Base-by-base conservation (phyloP, 495 filamentous ascomycete genomes). In the Penicillium bovifimosum region DNA sequence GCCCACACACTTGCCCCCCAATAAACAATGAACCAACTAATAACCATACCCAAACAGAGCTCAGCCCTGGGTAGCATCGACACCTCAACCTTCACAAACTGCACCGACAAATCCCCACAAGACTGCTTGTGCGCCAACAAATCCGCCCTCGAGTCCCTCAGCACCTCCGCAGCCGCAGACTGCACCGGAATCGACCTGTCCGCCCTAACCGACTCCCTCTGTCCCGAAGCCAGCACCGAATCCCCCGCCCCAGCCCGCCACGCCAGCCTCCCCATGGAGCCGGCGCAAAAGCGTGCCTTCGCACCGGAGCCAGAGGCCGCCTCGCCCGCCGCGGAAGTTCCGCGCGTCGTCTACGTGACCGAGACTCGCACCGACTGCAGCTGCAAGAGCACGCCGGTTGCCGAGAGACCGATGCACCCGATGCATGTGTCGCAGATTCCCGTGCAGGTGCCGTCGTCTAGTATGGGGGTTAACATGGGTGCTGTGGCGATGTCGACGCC, bases 361-460 rank as follows among this genome's bases (percentile, higher is more conserved):
- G 58, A 59, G 53, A 66, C 62, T 1, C 36, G 36, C 40, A 64
- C 56, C 24, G 56, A 67, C 13, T 65, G 55, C 47, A 50, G 32
- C 43, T 64, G 59, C 61, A 58, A 55, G 47, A 46, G 29, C 41
- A 60, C 61, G 1, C 38, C 59, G 1, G 28, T 14, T 2, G 11
- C 44, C 4, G 14, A 10, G 31, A 11, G 34, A 28, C 45, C 40
- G 0, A 35, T 40, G 53, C 44, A n/a, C n/a, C 45, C 40, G 0
- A 35, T 24, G 9, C 60, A 61, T 29, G 11, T 63, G 29, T 63
- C 63, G 4, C 63, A 65, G 54, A 63, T 65, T 29, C 63, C 63
- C 10, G 60, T 65, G 2, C 0, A 56, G 16, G 53, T 65, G 2
- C 63, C 63, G 7, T 38, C 50, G 5, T 63, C 60, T 52, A 56